Conservation (phyloP, 345 rosid genomes). For the Crucihimalaya himalaica region DNA sequence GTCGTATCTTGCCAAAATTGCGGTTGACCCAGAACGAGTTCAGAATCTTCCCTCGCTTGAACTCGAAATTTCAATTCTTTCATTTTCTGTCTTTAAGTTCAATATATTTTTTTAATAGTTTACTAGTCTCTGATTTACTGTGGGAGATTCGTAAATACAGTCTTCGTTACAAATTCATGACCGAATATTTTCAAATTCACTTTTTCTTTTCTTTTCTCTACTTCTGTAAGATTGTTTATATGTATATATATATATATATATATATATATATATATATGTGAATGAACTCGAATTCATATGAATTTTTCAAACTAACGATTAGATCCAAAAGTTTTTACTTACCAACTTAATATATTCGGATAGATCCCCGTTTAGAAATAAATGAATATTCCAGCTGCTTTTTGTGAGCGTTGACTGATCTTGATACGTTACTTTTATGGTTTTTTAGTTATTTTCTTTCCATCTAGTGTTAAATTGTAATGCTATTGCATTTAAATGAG, state of each 20-base stretch:
- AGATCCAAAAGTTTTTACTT: neutral
- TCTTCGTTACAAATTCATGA: neutral
- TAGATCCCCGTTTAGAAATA: neutral
- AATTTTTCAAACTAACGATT: neutral
- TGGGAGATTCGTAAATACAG: neutral
- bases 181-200: neutral
- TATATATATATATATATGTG: too few relatives aligned
- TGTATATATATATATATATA: too few relatives aligned
- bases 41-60: slow-evolving; percentile 11
- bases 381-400: neutral
- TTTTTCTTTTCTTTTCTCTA: neutral
- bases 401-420: slow-evolving; percentile 18
- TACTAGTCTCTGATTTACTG: neutral
- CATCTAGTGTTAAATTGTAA: neutral
- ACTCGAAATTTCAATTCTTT: neutral
- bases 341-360: neutral
- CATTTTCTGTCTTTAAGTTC: neutral
- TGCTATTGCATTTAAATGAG: neutral
- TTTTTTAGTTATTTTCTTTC: neutral
- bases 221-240: neutral
- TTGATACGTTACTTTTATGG: neutral
- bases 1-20: neutral
- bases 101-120: neutral
- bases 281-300: neutral
- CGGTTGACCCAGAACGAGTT: slow-evolving; percentile 14